phyloP scores from a whole-genome alignment of 148 eudicot genomes.

The Fallopia convolvulus region DNA sequence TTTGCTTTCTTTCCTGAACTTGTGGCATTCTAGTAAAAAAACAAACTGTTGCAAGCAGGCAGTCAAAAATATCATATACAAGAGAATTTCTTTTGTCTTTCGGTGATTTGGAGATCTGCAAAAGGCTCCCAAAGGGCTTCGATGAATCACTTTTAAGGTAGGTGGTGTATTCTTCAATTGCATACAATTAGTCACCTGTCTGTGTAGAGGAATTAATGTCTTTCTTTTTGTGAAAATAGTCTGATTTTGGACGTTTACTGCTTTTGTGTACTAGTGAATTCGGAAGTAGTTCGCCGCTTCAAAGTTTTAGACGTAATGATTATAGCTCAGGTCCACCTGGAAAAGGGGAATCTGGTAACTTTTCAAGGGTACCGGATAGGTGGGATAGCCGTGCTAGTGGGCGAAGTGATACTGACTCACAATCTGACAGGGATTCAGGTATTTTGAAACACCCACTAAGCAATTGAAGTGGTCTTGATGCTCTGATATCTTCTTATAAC shows the following conservation, averaged over 20 bases:
- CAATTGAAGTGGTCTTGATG: not conserved
- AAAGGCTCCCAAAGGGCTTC: constrained; percentile 64
- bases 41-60: constrained; percentile 33
- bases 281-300: constrained; percentile 44
- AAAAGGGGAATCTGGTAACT: constrained; percentile 52
- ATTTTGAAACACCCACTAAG: constrained; percentile 9
- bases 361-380: constrained; percentile 46
- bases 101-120: constrained; percentile 65
- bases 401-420: constrained; percentile 72
- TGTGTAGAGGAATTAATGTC: not conserved
- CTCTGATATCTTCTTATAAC: not conserved
- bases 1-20: constrained; percentile 12
- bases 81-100: constrained; percentile 74
- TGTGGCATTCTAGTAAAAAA: not conserved
- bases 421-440: constrained; percentile 76
- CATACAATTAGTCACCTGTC: not conserved
- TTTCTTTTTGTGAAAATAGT: not conserved
- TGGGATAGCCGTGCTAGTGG: constrained; percentile 85
- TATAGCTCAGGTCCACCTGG: constrained; percentile 69
- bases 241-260: not conserved
- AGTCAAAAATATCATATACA: constrained; percentile 40
- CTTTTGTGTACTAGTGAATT: constrained; percentile 45
- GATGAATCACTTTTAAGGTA: constrained; percentile 69
- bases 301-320: constrained; percentile 54
- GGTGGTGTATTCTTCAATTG: constrained; percentile 1